Base-by-base conservation (phyloP, 177 flowering plant genomes). In the Vitis hybrid region DNA sequence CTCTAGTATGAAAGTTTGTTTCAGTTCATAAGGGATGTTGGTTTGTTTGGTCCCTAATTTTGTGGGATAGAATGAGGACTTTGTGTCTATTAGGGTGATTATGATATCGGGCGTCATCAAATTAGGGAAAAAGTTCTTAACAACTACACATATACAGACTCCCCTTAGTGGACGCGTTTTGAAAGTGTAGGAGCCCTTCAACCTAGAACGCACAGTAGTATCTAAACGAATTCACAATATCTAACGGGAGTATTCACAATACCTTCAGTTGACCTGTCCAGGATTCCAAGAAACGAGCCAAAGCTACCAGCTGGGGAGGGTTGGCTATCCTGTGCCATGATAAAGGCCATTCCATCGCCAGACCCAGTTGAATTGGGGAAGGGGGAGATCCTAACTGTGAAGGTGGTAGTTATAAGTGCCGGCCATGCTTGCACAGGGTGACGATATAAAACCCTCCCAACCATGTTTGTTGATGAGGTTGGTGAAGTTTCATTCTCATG, bases 271-370 rank as follows among this genome's bases (percentile, higher is more conserved):
- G 81, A 67, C 2, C 60, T 72, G 68, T 81, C 83, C 73, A 78
- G 71, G 66, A 84, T 69, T 11, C 90, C 90, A 19, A 86, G 68
- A 65, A 69, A 83, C 1, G 82, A 78, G 24, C 89, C 89, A 69
- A 48, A 64, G 70, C 86, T 84, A 21, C 69, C 60, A 3, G 69
- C 63, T 10, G 86, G 87, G 9, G 84, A 81, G 11, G 84, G 83
- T 32, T 73, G 60, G 13, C 60, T 62, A 66, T 77, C 72, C 48
- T 68, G 74, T 30, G 85, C 84, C 60, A 86, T 69, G 56, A 86
- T 35, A 62, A 86, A 86, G 5, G 85, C 73, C 84, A 86, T 83
- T 9, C 90, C 90, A 72, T 86, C 88, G 18, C 90, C 90, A 32
- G 67, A 69, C 5, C 48, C 61, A 1, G 52, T 32, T 46, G 77